Base-by-base conservation (phyloP, 768 basidiomycete species). In the Austroboletus eburneus region DNA sequence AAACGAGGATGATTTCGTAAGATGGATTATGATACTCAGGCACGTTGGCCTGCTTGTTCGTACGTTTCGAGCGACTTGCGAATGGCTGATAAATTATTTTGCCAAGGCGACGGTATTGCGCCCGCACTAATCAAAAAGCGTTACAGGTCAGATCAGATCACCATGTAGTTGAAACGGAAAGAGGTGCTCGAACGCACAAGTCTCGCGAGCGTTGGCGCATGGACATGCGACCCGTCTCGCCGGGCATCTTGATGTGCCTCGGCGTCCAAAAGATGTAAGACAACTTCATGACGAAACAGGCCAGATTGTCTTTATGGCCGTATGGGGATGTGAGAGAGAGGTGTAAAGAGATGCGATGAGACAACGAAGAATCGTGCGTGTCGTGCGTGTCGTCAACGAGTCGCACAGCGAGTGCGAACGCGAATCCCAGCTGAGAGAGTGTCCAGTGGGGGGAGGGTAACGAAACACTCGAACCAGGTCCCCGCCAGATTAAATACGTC, bases 251-350 rank as follows among this genome's bases (percentile, higher is more conserved):
- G 45, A 81, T 72, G 45, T 69, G 71, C 51, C 67, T 69, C 35
- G 79, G 78, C 20, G 77, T 75, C 57, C 77, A 69, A 61, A 79
- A 65, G 52, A 81, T 68, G 59, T 79, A 70, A 33, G 78, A 77
- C 16, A 79, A 50, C 49, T 71, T 74, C 61, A 63, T 63, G 43
- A 3, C 24, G 13, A 10, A 24, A 14, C 38, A 33, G 24, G 43
- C 39, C 39, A 55, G 42, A 20, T 30, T 32, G 30, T 32, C 30
- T 10, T 7, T 9, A 13, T 46, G 30, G 8, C 6, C 24, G 4
- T 24, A 32, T 33, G 20, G 18, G 21, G 18, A 9, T 7, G 13
- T 2, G 13, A 23, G 7, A 14, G 23, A 45, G 37, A 44, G 7
- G 4, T 9, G 33, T n/a, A 24, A 49, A 23, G 39, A 49, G 13